phyloP scores from a whole-genome alignment of 2,329 filamentous ascomycete species.

The Xylaria sp. region DNA sequence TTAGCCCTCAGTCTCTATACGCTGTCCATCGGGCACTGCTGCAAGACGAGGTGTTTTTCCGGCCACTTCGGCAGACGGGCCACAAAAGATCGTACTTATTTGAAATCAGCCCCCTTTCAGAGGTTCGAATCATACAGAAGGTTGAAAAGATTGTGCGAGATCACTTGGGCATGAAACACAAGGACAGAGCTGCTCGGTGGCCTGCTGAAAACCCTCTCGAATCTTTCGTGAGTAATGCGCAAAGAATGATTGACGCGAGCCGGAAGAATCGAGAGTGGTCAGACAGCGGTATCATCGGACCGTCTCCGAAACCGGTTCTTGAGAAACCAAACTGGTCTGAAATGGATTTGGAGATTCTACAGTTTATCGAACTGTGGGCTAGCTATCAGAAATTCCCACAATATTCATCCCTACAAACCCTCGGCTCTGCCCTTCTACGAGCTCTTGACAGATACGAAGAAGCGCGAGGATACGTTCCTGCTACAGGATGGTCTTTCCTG shows the following conservation, averaged over 20 bases:
- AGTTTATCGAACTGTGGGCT: slow-evolving; percentile 77
- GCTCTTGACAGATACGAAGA: slow-evolving; percentile 69
- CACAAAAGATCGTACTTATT: slow-evolving; percentile 67
- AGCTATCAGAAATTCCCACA: slow-evolving; percentile 64
- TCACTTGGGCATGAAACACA: slow-evolving; percentile 57
- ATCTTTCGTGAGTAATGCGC: slow-evolving; percentile 62
- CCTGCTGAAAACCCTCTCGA: slow-evolving; percentile 7
- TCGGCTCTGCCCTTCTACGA: slow-evolving; percentile 73
- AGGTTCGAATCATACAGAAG: slow-evolving; percentile 62
- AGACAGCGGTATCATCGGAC: slow-evolving; percentile 61
- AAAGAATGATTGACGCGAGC: slow-evolving; percentile 61
- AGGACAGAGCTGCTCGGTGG: not conserved
- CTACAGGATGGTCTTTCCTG: slow-evolving; percentile 72
- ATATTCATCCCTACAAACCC: slow-evolving; percentile 65
- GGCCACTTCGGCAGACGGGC: slow-evolving; percentile 61
- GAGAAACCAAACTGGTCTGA: slow-evolving; percentile 56
- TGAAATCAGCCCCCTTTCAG: slow-evolving; percentile 67
- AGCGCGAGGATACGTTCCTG: slow-evolving; percentile 57
- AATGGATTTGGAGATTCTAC: slow-evolving; percentile 67
- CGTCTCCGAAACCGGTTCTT: slow-evolving; percentile 42
- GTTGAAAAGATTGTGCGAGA: slow-evolving; percentile 65
- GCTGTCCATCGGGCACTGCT: slow-evolving; percentile 75
- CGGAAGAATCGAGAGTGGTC: slow-evolving; percentile 62
- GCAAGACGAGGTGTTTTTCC: slow-evolving; percentile 70
- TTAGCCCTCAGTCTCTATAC: slow-evolving; percentile 66